Percentiles rank a stretch among this genome's conserved stretches.
These are phyloP conservation scores for Acacia concinna DNA, from an alignment of 331 rosid species.

Conservation along the genomic window DNA sequence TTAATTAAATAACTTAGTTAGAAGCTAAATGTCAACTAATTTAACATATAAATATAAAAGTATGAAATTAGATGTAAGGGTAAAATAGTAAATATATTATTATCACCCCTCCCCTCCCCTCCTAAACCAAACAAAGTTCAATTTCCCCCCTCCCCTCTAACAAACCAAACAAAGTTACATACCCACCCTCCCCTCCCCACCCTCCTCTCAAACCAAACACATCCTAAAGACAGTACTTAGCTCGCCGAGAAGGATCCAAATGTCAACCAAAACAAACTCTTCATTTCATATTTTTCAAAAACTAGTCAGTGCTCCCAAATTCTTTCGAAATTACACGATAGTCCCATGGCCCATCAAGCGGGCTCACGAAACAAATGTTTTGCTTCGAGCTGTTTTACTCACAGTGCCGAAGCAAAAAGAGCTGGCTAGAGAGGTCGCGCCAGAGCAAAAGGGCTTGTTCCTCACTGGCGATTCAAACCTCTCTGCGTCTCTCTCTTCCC, in stretches of 20 bases:
- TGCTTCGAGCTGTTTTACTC: not conserved
- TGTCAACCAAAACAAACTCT: not conserved
- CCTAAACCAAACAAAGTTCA: too few species aligned
- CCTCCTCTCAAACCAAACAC: too few species aligned
- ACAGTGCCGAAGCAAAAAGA: not conserved
- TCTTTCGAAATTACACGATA: not conserved
- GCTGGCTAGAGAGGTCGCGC: not conserved
- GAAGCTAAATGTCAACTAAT: too few species aligned
- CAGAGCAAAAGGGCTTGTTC: slow-evolving; percentile 4
- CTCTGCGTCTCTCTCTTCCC: slow-evolving; percentile 8
- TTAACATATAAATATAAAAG: too few species aligned
- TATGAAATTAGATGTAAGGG: too few species aligned
- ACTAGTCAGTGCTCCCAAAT: not conserved
- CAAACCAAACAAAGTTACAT: too few species aligned
- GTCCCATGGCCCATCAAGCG: not conserved
- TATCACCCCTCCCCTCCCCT: too few species aligned
- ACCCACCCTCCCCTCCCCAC: too few species aligned
- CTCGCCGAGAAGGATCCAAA: slow-evolving; percentile 1
- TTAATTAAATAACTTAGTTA: too few species aligned
- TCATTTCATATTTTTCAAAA: not conserved
- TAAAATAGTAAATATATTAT: too few species aligned
- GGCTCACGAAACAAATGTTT: not conserved
- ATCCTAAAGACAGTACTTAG: too few species aligned
- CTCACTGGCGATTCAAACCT: slow-evolving; percentile 18
- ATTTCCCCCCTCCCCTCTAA: too few species aligned